A percentile compares a stretch with the other conserved stretches of the same genome.
Conservation (phyloP, 768 basidiomycete genomes). For the Rossbeevera mucosa region DNA sequence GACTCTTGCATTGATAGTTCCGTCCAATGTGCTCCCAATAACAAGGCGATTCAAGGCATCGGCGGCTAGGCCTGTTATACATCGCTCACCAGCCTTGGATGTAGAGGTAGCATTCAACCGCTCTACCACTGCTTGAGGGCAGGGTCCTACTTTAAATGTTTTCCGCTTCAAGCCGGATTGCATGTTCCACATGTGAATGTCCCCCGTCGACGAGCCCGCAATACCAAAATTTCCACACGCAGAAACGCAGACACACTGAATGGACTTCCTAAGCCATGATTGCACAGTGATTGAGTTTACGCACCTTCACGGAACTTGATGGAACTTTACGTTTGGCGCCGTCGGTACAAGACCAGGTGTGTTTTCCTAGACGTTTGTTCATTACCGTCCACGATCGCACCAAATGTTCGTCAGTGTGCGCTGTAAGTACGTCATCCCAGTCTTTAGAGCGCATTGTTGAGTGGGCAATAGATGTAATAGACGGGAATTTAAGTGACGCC, state of each 20-base stretch:
- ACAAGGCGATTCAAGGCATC: slow-evolving; percentile 81
- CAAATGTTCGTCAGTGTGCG: slow-evolving; percentile 75
- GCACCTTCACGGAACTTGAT: slow-evolving; percentile 70
- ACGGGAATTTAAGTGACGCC: slow-evolving; percentile 78
- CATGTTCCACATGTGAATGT: slow-evolving; percentile 92
- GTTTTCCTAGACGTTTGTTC: slow-evolving; percentile 76
- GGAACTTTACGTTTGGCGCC: slow-evolving; percentile 42
- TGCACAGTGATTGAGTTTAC: neutral
- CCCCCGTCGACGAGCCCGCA: slow-evolving; percentile 74
- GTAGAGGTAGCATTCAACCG: slow-evolving; percentile 40
- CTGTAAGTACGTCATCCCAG: slow-evolving; percentile 97
- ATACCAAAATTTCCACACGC: slow-evolving; percentile 96
- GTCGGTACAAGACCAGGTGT: slow-evolving; percentile 58
- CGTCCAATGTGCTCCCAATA: slow-evolving; percentile 84
- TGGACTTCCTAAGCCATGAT: neutral
- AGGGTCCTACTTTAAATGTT: slow-evolving; percentile 63
- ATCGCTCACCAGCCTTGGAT: slow-evolving; percentile 42
- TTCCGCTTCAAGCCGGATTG: slow-evolving; percentile 88
- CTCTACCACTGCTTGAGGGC: slow-evolving; percentile 50
- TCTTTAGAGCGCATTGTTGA: slow-evolving; percentile 83
- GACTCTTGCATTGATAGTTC: slow-evolving; percentile 79
- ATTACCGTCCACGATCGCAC: slow-evolving; percentile 87
- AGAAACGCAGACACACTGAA: slow-evolving; percentile 78
- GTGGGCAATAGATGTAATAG: slow-evolving; percentile 72
- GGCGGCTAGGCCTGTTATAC: slow-evolving; percentile 77